Conservation (phyloP, 495 filamentous ascomycete species). For the Hypoxylon perforatum region DNA sequence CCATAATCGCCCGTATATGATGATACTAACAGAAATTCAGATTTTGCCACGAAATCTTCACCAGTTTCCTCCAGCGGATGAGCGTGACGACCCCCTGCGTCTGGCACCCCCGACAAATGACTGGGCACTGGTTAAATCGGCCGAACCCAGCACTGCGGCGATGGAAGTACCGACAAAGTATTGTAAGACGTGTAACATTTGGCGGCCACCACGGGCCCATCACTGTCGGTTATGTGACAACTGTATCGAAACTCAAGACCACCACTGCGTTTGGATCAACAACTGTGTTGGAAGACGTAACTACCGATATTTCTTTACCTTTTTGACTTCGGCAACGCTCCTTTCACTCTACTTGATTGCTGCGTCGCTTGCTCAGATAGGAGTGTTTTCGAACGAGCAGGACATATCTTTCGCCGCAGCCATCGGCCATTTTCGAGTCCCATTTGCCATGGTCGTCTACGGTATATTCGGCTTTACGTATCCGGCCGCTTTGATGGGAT, state of each 20-base stretch:
- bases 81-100: conserved; percentile 79
- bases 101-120: conserved; percentile 86
- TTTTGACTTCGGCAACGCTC: conserved; percentile 80
- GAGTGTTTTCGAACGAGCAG: conserved; percentile 72
- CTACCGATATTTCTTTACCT: conserved; percentile 97
- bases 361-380: conserved; percentile 80
- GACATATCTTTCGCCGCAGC: conserved; percentile 71
- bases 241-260: conserved; percentile 96
- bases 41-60: conserved; percentile 87
- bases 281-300: conserved; percentile 98
- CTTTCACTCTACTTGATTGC: conserved; percentile 79
- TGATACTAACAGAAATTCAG: conserved; percentile 54
- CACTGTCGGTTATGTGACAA: conserved; percentile 97
- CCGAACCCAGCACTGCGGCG: conserved; percentile 75
- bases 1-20: not conserved
- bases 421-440: conserved; percentile 76
- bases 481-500: conserved; percentile 82
- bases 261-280: conserved; percentile 99
- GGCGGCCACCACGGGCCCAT: conserved; percentile 94
- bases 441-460: conserved; percentile 91
- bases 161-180: conserved; percentile 99
- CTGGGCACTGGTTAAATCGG: conserved; percentile 89
- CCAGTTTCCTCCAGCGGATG: conserved; percentile 63
- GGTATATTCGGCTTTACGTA: conserved; percentile 79
- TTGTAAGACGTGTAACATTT: conserved; percentile 95